Conservation (phyloP, 495 filamentous ascomycete genomes). For the Penicillium angulare region DNA sequence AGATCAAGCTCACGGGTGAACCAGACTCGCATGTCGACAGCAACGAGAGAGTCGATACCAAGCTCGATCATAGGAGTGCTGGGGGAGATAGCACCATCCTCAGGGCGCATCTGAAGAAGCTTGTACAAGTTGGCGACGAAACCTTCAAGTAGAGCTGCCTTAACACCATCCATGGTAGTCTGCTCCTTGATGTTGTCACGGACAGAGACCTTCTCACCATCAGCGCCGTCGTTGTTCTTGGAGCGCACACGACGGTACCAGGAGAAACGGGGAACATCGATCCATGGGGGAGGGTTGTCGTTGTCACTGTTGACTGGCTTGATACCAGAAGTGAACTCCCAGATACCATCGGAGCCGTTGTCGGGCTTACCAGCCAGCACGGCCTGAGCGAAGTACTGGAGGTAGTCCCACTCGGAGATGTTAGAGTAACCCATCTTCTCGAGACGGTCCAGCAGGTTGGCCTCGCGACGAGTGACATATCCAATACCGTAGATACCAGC, state of each 20-base stretch:
- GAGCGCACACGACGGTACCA: not conserved
- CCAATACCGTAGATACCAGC: conserved; percentile 39
- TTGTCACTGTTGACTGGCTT: not conserved
- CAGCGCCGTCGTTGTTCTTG: not conserved
- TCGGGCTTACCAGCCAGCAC: not conserved
- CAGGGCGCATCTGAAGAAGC: not conserved
- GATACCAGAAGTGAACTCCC: not conserved
- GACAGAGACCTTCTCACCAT: not conserved
- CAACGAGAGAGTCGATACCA: conserved; percentile 30
- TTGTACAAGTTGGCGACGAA: not conserved
- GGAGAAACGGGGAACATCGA: not conserved
- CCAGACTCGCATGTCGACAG: conserved; percentile 31
- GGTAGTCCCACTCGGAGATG: conserved; percentile 1
- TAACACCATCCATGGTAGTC: conserved; percentile 2
- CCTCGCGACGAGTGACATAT: conserved; percentile 29
- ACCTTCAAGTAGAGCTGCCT: not conserved
- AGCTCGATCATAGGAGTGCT: conserved; percentile 19
- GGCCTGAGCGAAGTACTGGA: conserved; percentile 1
- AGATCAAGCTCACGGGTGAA: conserved; percentile 31
- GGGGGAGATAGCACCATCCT: not conserved
- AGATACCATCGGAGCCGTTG: not conserved
- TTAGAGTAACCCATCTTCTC: not conserved
- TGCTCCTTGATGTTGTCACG: not conserved
- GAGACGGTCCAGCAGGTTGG: not conserved
- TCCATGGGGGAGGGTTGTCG: not conserved